A percentile compares a stretch with the other conserved stretches of the same genome.
Evolutionary conservation across 257 asterid genomes (phyloP).

Genomic region (Jacaranda mimosifolia): DNA sequence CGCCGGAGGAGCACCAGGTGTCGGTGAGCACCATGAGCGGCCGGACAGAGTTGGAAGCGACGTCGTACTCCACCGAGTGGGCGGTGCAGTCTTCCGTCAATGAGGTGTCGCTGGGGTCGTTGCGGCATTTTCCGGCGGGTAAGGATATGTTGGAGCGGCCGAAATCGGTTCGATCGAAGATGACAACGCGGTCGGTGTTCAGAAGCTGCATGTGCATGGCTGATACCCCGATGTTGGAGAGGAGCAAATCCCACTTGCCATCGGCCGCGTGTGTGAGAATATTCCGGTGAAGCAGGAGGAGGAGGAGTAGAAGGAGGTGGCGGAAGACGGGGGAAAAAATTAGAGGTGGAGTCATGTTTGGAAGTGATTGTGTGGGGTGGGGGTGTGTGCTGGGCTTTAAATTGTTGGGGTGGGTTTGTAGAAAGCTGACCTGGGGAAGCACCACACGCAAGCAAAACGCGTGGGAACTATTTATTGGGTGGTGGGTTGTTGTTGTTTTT

Average conservation of each 20-base stretch:
- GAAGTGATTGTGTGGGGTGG: background rate
- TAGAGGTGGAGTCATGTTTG: conserved; percentile 9
- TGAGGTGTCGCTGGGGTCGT: conserved; percentile 30
- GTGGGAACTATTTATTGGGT: background rate
- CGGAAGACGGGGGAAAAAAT: background rate
- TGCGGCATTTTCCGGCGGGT: conserved; percentile 51
- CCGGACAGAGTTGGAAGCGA: conserved; percentile 53
- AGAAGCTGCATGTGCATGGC: conserved; percentile 61
- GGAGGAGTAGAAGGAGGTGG: background rate
- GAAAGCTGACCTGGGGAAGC: background rate
- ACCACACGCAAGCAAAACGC: background rate
- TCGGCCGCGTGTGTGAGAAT: conserved; percentile 27
- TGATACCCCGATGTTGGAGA: conserved; percentile 39
- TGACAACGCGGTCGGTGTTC: conserved; percentile 51
- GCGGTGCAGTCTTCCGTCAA: conserved; percentile 59
- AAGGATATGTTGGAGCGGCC: conserved; percentile 58
- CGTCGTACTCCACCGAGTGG: conserved; percentile 66
- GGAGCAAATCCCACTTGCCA: conserved; percentile 37
- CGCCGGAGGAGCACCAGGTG: conserved; percentile 75
- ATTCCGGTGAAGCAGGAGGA: background rate
- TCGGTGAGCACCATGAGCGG: conserved; percentile 62
- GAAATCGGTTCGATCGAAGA: conserved; percentile 54
- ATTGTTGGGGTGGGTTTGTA: background rate
- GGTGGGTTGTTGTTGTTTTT: no score
- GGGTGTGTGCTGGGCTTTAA: background rate